These are phyloP conservation scores for Cryptococcus sp. DNA, from an alignment of 1,284 basidiomycete species.

Conservation along the genomic window DNA sequence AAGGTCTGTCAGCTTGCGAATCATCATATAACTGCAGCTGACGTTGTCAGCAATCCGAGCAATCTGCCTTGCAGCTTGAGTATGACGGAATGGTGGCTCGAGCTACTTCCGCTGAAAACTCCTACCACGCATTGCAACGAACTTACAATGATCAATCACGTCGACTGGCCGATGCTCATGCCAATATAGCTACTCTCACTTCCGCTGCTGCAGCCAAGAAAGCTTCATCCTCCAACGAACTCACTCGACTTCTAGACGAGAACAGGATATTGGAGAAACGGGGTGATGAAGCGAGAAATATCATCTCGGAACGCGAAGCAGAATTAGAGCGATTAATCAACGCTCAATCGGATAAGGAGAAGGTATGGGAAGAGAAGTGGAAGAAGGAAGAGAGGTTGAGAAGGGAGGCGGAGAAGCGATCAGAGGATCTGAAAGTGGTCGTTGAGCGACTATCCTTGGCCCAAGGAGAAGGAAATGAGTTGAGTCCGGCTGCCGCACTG, in stretches of 20 bases:
- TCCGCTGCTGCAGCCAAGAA: slow-evolving; percentile 40
- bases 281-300: slow-evolving; percentile 35
- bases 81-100: slow-evolving; percentile 30
- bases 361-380: slow-evolving; percentile 44
- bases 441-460: slow-evolving; percentile 42
- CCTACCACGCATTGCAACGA: slow-evolving; percentile 29
- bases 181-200: slow-evolving; percentile 40
- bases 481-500: slow-evolving; percentile 80
- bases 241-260: slow-evolving; percentile 37
- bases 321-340: slow-evolving; percentile 40
- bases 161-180: slow-evolving; percentile 38
- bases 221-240: slow-evolving; percentile 30
- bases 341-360: slow-evolving; percentile 44
- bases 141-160: slow-evolving; percentile 38
- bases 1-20: slow-evolving; percentile 21
- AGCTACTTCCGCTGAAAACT: slow-evolving; percentile 26
- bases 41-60: slow-evolving; percentile 31
- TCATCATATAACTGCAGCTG: not conserved
- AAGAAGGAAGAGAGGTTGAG: slow-evolving; percentile 44
- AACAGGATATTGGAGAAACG: slow-evolving; percentile 37
- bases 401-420: slow-evolving; percentile 47
- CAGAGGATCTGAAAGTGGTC: slow-evolving; percentile 44
- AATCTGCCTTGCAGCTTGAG: slow-evolving; percentile 30
- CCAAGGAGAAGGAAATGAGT: slow-evolving; percentile 26
- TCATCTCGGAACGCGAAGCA: slow-evolving; percentile 40